These are phyloP conservation scores for Pseudogymnoascus sp. DNA, from an alignment of 2,329 filamentous ascomycete genomes.

Conservation along the genomic window DNA sequence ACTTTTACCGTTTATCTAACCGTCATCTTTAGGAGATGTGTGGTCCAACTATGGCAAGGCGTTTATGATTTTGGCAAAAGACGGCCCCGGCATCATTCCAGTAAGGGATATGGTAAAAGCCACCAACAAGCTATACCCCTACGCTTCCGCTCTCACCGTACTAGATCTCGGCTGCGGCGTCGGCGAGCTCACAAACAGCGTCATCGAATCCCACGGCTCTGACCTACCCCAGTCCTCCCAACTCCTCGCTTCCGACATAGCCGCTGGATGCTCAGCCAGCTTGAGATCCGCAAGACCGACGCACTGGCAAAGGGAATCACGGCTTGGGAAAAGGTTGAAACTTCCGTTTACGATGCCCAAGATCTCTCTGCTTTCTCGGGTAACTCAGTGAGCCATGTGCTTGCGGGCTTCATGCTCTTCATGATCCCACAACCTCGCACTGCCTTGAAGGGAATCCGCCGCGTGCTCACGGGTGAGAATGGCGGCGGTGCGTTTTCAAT, in stretches of 20 bases:
- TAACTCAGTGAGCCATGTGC: neutral
- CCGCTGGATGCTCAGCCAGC: neutral
- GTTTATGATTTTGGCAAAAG: neutral
- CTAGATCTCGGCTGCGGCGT: neutral
- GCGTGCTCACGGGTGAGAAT: neutral
- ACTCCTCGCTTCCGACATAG: neutral
- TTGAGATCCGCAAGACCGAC: neutral
- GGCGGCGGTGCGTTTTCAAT: slow-evolving; percentile 1
- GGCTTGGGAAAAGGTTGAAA: neutral
- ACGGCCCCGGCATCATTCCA: neutral
- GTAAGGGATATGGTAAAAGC: neutral
- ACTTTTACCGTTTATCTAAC: neutral
- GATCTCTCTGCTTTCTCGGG: neutral
- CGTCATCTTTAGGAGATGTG: neutral
- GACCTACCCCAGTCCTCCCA: neutral
- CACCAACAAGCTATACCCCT: neutral
- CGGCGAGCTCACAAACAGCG: neutral
- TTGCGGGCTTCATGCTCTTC: neutral
- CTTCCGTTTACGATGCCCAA: neutral
- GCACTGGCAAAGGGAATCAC: neutral
- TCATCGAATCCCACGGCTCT: neutral
- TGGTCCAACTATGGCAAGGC: neutral
- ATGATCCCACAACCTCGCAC: neutral
- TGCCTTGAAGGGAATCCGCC: neutral
- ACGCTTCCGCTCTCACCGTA: neutral